phyloP scores from a whole-genome alignment of 2,329 filamentous ascomycete genomes.

The Pezicula neosporulosa region DNA sequence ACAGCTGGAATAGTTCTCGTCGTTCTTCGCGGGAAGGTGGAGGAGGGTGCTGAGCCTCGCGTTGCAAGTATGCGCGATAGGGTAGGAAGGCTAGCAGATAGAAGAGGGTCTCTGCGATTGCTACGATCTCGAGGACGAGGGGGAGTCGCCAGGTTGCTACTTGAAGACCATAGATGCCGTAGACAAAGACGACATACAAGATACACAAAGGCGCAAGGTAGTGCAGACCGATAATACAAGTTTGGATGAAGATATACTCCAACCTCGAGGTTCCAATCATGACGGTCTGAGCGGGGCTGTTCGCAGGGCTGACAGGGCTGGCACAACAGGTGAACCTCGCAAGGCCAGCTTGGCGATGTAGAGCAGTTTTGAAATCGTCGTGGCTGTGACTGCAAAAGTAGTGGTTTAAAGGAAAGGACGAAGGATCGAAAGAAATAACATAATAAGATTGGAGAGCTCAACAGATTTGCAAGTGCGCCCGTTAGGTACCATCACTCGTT shows the following conservation, averaged over 20 bases:
- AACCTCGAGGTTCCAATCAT: slow-evolving; percentile 30
- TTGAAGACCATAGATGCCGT: slow-evolving; percentile 26
- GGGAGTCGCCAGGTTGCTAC: slow-evolving; percentile 25
- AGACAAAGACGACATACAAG: slow-evolving; percentile 36
- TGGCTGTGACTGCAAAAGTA: too few relatives aligned
- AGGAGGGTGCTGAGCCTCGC: slow-evolving; percentile 45
- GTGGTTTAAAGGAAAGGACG: too few relatives aligned
- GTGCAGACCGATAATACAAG: slow-evolving; percentile 44
- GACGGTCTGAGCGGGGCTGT: slow-evolving; percentile 7
- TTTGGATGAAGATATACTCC: slow-evolving; percentile 37
- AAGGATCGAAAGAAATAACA: too few relatives aligned
- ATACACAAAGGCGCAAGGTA: slow-evolving; percentile 46
- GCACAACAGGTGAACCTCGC: not conserved
- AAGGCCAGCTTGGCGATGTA: not conserved
- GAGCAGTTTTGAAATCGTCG: not conserved
- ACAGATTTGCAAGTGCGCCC: too few relatives aligned
- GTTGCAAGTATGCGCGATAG: slow-evolving; percentile 47
- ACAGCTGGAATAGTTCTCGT: slow-evolving; percentile 45
- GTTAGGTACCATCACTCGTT: too few relatives aligned
- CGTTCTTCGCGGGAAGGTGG: slow-evolving; percentile 41
- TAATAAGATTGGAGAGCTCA: too few relatives aligned
- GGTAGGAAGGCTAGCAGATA: slow-evolving; percentile 51
- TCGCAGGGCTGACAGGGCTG: too few relatives aligned
- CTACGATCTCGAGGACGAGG: slow-evolving; percentile 34
- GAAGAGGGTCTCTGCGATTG: slow-evolving; percentile 49